Evolutionary conservation across 352 stramenopile species (phyloP).

Genomic region (Phytopythium oedochilum): DNA sequence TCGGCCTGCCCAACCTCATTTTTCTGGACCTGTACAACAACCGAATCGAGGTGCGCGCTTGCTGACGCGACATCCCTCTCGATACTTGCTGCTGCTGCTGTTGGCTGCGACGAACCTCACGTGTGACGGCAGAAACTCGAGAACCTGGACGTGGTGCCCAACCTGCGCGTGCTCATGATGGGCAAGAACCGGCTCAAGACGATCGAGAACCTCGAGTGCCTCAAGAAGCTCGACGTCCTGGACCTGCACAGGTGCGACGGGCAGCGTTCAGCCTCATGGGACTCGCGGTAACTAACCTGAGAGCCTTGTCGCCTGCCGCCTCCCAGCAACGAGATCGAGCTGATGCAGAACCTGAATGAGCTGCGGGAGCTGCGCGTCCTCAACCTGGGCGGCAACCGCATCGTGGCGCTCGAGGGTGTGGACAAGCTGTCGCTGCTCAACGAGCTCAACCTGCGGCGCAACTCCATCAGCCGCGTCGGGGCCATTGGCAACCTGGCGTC

Average conservation of each 20-base stretch:
- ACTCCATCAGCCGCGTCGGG: conserved; percentile 58
- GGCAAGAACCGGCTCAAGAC: conserved; percentile 80
- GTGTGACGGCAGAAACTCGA: conserved; percentile 44
- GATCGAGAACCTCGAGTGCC: conserved; percentile 82
- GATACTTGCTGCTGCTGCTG: not conserved
- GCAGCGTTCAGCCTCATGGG: not conserved
- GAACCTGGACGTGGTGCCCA: conserved; percentile 73
- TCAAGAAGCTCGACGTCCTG: conserved; percentile 90
- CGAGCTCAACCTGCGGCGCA: conserved; percentile 88
- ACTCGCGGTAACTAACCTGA: not conserved
- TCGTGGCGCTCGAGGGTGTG: conserved; percentile 75
- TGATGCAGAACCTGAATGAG: conserved; percentile 84
- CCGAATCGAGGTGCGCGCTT: conserved; percentile 56
- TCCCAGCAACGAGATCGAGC: conserved; percentile 81
- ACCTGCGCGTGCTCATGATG: conserved; percentile 91
- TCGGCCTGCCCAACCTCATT: conserved; percentile 86
- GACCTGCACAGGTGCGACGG: conserved; percentile 77
- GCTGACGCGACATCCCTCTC: not conserved
- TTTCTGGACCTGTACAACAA: conserved; percentile 94
- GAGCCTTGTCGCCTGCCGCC: not conserved
- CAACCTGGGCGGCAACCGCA: conserved; percentile 88
- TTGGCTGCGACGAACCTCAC: not conserved
- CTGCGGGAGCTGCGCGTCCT: conserved; percentile 85
- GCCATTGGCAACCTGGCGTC: conserved; percentile 63
- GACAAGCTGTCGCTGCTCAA: conserved; percentile 76